These are phyloP conservation scores for Fonsecaea pedrosoi DNA, from an alignment of 2,329 filamentous ascomycete species.

Conservation along the genomic window DNA sequence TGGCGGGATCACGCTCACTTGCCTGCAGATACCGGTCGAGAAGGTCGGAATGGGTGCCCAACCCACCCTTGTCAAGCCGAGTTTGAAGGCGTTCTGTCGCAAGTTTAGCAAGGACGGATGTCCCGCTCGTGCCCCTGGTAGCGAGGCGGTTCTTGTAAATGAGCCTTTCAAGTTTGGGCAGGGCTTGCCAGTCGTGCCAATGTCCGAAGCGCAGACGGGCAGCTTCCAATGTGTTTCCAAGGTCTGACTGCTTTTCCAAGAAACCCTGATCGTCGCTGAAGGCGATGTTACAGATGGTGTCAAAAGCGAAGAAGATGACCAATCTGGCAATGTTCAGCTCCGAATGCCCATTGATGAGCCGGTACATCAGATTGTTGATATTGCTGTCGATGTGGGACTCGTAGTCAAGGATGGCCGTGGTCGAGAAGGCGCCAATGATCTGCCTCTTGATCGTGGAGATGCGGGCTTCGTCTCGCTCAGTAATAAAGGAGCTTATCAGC, in stretches of 20 bases:
- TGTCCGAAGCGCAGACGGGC: conserved; percentile 13
- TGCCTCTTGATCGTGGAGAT: conserved; percentile 74
- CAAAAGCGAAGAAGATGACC: conserved; percentile 22
- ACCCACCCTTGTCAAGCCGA: conserved; percentile 21
- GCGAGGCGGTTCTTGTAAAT: conserved; percentile 28
- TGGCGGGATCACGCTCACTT: conserved; percentile 53
- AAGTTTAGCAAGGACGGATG: conserved; percentile 17
- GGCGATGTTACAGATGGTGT: conserved; percentile 28
- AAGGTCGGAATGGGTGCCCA: conserved; percentile 60
- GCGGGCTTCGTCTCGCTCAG: conserved; percentile 21
- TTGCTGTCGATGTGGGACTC: conserved; percentile 74
- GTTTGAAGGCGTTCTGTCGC: conserved; percentile 13
- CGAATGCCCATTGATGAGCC: background rate
- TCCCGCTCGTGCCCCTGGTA: background rate
- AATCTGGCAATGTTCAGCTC: conserved; percentile 20
- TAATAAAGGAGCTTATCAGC: conserved; percentile 10
- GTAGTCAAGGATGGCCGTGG: conserved; percentile 76
- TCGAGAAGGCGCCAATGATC: conserved; percentile 69
- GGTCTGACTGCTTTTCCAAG: conserved; percentile 14
- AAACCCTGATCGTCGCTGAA: conserved; percentile 24
- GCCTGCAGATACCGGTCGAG: conserved; percentile 81
- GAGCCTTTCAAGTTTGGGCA: conserved; percentile 21
- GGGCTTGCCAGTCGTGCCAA: conserved; percentile 20
- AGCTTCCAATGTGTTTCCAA: conserved; percentile 11
- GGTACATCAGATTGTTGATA: conserved; percentile 20